Conservation (phyloP, 768 basidiomycete species). For the Russula virescens region DNA sequence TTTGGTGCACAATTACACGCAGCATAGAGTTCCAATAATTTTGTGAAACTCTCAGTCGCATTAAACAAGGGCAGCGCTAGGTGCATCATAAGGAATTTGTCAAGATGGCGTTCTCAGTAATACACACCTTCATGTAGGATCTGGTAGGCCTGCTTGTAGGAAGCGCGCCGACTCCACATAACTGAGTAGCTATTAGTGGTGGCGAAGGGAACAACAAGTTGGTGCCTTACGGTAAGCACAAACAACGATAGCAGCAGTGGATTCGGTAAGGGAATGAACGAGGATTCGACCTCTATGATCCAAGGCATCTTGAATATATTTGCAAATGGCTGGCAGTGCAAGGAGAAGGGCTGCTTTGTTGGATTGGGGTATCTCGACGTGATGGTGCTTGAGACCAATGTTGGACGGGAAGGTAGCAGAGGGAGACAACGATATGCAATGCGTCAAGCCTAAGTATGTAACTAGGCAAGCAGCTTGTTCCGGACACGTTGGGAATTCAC, state of each 20-base stretch:
- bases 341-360: conserved; percentile 40
- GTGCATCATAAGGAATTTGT: not conserved
- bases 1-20: conserved; percentile 13
- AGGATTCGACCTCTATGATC: conserved; percentile 42
- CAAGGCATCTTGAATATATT: conserved; percentile 42
- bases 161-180: conserved; percentile 39
- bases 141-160: conserved; percentile 36
- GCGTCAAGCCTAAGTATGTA: conserved; percentile 46
- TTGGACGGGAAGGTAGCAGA: conserved; percentile 36
- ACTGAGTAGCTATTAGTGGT: conserved; percentile 32
- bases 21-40: conserved; percentile 18
- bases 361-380: conserved; percentile 39
- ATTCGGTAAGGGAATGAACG: conserved; percentile 49
- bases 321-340: conserved; percentile 41
- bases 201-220: not conserved
- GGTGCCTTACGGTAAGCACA: conserved; percentile 46
- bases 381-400: conserved; percentile 35
- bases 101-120: not conserved
- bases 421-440: conserved; percentile 51
- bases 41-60: conserved; percentile 16
- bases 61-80: conserved; percentile 21
- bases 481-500: conserved; percentile 53
- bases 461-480: conserved; percentile 47
- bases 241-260: conserved; percentile 46
- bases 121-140: conserved; percentile 14